Percentiles rank a stretch among this genome's conserved stretches.
Conservation (phyloP, 225 moss, liverwort and hornwort genomes). For the Asterella californica region DNA sequence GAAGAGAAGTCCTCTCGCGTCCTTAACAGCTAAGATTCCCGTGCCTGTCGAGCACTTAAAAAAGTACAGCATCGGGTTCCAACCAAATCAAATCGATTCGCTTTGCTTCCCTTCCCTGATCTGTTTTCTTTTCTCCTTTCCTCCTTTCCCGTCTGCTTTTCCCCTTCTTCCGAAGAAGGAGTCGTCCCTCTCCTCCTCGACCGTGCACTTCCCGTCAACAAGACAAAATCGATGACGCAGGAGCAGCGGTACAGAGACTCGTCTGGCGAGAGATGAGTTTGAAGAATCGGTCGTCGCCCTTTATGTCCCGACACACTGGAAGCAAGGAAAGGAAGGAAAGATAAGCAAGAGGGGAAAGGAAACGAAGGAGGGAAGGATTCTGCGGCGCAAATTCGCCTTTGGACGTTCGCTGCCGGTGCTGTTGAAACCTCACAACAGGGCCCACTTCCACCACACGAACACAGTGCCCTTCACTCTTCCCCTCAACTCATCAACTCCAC, state of each 20-base stretch:
- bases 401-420: conserved; percentile 1
- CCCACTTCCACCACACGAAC: neutral
- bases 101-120: neutral
- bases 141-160: neutral
- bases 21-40: neutral
- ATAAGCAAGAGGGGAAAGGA: too few species aligned
- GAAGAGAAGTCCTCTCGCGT: neutral
- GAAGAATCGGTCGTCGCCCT: conserved; percentile 10
- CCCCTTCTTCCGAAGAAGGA: neutral
- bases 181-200: neutral
- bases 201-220: neutral
- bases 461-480: neutral
- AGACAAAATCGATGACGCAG: neutral
- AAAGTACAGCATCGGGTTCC: neutral
- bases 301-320: neutral
- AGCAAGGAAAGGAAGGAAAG: neutral
- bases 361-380: neutral
- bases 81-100: neutral
- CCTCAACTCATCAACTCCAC: neutral
- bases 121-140: neutral
- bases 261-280: neutral
- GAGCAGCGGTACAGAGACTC: neutral
- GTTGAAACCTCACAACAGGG: neutral
- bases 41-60: too few species aligned
- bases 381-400: neutral